Percentiles rank a stretch among this genome's conserved stretches.
These are phyloP conservation scores for Fistulina hepatica DNA, from an alignment of 1,284 basidiomycete genomes.

Conservation along the genomic window DNA sequence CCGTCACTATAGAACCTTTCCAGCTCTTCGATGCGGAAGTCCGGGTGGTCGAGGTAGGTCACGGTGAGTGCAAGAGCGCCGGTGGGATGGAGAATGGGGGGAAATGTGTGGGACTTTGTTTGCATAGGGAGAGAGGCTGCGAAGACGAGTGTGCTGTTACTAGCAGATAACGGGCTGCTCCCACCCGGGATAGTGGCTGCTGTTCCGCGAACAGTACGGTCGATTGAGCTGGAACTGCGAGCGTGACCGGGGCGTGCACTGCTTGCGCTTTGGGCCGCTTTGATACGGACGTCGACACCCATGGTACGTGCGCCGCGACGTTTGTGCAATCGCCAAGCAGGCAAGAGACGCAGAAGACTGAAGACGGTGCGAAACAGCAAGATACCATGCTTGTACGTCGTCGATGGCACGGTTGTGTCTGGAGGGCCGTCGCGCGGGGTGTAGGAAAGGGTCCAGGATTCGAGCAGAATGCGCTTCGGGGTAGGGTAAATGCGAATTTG, in stretches of 20 bases:
- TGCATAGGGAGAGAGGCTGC: slow-evolving; percentile 7
- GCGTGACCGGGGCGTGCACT: slow-evolving; percentile 21
- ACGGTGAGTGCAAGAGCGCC: slow-evolving; percentile 51
- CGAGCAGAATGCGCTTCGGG: slow-evolving; percentile 57
- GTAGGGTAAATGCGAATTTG: slow-evolving; percentile 56
- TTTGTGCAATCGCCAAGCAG: slow-evolving; percentile 60
- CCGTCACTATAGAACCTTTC: too few relatives aligned
- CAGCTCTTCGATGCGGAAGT: slow-evolving; percentile 62
- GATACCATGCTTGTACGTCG: slow-evolving; percentile 75
- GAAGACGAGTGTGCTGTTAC: not conserved
- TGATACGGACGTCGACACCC: slow-evolving; percentile 44
- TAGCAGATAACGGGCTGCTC: not conserved
- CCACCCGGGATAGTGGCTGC: too few relatives aligned
- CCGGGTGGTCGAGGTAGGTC: slow-evolving; percentile 52
- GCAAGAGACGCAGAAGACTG: slow-evolving; percentile 58
- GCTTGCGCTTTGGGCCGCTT: slow-evolving; percentile 9
- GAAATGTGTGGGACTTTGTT: slow-evolving; percentile 13
- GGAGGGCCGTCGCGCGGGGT: slow-evolving; percentile 22
- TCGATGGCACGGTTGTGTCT: slow-evolving; percentile 45
- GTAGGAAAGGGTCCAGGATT: slow-evolving; percentile 56
- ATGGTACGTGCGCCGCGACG: slow-evolving; percentile 37
- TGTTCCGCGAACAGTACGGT: too few relatives aligned
- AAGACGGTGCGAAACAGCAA: slow-evolving; percentile 67
- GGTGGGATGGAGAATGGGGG: slow-evolving; percentile 28
- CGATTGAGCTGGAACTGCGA: too few relatives aligned